A percentile compares a stretch with the other conserved stretches of the same genome.
phyloP scores from a whole-genome alignment of 768 basidiomycete species.

The Austroboletus festivus region DNA sequence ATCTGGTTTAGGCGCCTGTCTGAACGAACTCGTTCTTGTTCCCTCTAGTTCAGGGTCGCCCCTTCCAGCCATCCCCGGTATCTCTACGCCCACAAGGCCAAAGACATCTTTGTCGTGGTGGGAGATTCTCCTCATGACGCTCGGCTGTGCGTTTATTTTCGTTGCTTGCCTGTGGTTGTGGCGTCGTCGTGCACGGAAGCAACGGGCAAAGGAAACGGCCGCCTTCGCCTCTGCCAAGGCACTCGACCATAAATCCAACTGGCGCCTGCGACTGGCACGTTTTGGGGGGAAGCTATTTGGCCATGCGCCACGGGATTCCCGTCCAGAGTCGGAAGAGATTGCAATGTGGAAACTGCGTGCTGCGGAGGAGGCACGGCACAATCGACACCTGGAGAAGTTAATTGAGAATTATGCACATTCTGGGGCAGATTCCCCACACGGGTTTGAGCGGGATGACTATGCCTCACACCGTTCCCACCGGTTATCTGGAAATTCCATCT shows the following conservation, averaged over 20 bases:
- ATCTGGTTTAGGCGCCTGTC: constrained; percentile 72
- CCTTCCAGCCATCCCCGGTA: constrained; percentile 56
- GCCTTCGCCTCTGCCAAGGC: constrained; percentile 60
- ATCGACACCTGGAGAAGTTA: constrained; percentile 50
- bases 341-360: constrained; percentile 49
- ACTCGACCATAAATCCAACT: constrained; percentile 44
- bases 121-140: constrained; percentile 81
- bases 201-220: constrained; percentile 63
- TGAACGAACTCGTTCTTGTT: constrained; percentile 66
- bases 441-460: constrained; percentile 24
- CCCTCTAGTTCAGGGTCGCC: constrained; percentile 39
- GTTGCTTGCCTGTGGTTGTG: constrained; percentile 62
- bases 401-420: constrained; percentile 47
- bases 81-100: constrained; percentile 47
- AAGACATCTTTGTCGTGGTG: constrained; percentile 62
- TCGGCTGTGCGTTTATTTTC: constrained; percentile 79
- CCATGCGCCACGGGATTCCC: constrained; percentile 29
- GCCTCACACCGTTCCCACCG: constrained; percentile 28
- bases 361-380: constrained; percentile 48
- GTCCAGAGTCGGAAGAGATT: constrained; percentile 42
- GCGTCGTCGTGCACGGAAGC: constrained; percentile 67
- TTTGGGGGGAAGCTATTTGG: constrained; percentile 62
- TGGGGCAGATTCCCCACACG: constrained; percentile 36
- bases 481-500: constrained; percentile 54
- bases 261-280: constrained; percentile 55